Base-by-base conservation (phyloP, 2,329 filamentous ascomycete genomes). In the Colletotrichum sp. region DNA sequence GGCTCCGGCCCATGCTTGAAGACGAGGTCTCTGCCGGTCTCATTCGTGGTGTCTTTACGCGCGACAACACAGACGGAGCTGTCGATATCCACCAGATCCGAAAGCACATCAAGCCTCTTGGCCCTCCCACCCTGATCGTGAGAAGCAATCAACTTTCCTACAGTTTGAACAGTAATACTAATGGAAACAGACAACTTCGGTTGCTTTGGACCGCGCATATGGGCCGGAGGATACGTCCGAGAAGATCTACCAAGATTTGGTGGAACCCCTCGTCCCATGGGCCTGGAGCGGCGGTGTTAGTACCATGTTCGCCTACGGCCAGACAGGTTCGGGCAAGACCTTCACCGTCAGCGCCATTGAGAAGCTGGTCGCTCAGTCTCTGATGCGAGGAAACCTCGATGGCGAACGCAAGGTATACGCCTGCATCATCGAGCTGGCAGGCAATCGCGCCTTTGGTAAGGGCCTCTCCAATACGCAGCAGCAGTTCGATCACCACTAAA, bases 321-420 rank as follows among this genome's bases (percentile, higher is more conserved):
- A 89, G 77, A 89, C 88, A 0, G 87, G 87, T 9, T 89, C 88
- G 2, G 88, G 88, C 15, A 89, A 89, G 79, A 89, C 87, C 1
- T 85, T 82, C 75, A 88, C 87, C 1, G 82, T 89, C 69, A 86
- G 82, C 70, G 81, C 82, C 4, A 79, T 89, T 0, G 85, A 88
- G 78, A 76, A 83, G 13, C 82, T 88, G 4, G 85, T 87, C 8
- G 85, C 84, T 3, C 80, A 83, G 49, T 81, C 84, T 0, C 62
- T 87, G 15, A 82, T 85, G 79, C 78, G 71, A 2, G 77, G 79
- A 5, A 69, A 66, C 1, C 77, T 82, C 0, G 75, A 79, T 5
- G 83, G 81, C 3, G 49, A 78, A 2, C 80, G 83, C 21, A 80
- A 79, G n/a, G 78, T 87, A 34, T 82, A 82, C 70, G 77, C 86